Base-by-base conservation (phyloP, 495 filamentous ascomycete genomes). In the Tuber calosporum region DNA sequence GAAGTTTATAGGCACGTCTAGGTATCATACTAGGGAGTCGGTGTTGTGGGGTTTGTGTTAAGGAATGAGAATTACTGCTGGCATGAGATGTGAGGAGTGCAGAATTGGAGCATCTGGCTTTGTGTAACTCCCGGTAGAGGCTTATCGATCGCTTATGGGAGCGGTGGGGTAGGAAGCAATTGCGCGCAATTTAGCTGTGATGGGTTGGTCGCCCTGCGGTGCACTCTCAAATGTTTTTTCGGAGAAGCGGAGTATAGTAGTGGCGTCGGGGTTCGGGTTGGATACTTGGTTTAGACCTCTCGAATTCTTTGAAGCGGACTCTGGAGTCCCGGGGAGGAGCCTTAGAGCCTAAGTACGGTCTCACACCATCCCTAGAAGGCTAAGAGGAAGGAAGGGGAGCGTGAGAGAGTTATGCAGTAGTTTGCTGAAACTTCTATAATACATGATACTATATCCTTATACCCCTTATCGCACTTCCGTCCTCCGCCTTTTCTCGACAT, bases 401-500 rank as follows among this genome's bases (percentile, higher is more conserved):
- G 53, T 62, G 26, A 34, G 15, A 53, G 45, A 62, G 13, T 5
- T 62, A 19, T 62, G 53, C 26, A 15, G 53, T 19, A 15, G 13
- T 62, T 34, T 62, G 53, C 53, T 34, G 11, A 62, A 62, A 62
- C 13, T 62, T 34, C n/a, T 26, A n/a, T 39, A n/a, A 19, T n/a
- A 66, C 66, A 30, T 38, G 20, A 66, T 22, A 53, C 69, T 74
- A 78, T 66, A 58, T 36, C 34, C 53, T 69, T 45, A 69, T 30
- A 7, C 15, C 53, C 26, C 26, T 34, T 34, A 62, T 34, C 53
- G 43, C 7, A 77, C 75, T 39, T 78, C 76, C 15, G 76, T 78
- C 42, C 76, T 67, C 48, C 76, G 48, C 62, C 75, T 73, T 37
- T 78, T 78, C 38, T 78, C 76, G 4, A 74, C 75, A 73, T 78